Evolutionary conservation across 805 yeast species (phyloP).

Genomic region (Grigorovia humatica): DNA sequence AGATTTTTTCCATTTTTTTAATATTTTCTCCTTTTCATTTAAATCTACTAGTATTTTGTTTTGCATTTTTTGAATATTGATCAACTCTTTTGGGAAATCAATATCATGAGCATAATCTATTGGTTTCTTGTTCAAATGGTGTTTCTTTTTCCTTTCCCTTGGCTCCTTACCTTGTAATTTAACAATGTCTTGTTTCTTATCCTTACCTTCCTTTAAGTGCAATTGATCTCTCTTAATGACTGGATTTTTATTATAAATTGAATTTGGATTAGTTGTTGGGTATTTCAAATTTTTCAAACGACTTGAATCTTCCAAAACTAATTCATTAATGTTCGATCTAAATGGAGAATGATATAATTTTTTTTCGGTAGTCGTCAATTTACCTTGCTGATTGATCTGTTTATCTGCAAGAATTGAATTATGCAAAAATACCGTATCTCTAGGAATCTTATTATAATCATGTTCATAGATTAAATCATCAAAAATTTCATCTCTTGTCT

Average conservation of each 20-base stretch:
- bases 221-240: conserved; percentile 3
- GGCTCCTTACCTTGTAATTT: too few species aligned
- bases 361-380: not conserved
- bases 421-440: not conserved
- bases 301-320: not conserved
- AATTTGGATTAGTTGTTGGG: conserved; percentile 21
- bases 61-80: conserved; percentile 18
- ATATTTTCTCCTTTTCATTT: conserved; percentile 15
- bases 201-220: too few species aligned
- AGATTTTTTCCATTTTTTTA: conserved; percentile 16
- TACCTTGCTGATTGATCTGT: not conserved
- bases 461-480: conserved; percentile 1
- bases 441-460: not conserved
- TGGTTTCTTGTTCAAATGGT: not conserved
- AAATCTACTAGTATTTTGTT: conserved; percentile 10
- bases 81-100: conserved; percentile 16
- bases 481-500: conserved; percentile 1
- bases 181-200: too few species aligned
- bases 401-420: not conserved
- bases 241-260: conserved; percentile 8
- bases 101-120: conserved; percentile 22
- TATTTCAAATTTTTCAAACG: conserved; percentile 2
- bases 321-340: conserved; percentile 2
- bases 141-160: not conserved
- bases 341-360: conserved; percentile 6